phyloP scores from a whole-genome alignment of 805 yeast species.

The Ogataea methylovora region DNA sequence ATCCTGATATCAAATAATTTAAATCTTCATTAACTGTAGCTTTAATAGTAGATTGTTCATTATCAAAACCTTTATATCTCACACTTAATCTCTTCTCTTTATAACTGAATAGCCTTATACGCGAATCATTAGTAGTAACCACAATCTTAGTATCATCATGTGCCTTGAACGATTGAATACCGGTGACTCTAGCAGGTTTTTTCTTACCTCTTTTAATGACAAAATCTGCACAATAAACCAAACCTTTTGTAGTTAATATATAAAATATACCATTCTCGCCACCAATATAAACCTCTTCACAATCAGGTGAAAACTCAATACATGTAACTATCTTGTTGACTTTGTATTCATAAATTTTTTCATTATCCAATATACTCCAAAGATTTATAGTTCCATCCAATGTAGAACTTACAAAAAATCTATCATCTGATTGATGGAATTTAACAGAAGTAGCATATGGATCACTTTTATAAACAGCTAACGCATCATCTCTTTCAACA shows the following conservation, averaged over 20 bases:
- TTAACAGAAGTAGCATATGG: conserved; percentile 76
- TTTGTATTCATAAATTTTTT: conserved; percentile 52
- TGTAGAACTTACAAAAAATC: conserved; percentile 80
- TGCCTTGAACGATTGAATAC: conserved; percentile 45
- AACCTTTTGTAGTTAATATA: conserved; percentile 55
- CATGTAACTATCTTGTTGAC: conserved; percentile 70
- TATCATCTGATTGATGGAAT: conserved; percentile 80
- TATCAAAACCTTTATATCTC: conserved; percentile 66
- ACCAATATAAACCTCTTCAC: conserved; percentile 59
- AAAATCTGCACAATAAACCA: conserved; percentile 38
- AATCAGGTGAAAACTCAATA: conserved; percentile 59
- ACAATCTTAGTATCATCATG: conserved; percentile 28
- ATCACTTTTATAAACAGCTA: conserved; percentile 61
- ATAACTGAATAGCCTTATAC: conserved; percentile 58
- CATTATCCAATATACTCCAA: conserved; percentile 80
- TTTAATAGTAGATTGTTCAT: conserved; percentile 61
- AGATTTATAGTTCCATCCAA: conserved; percentile 66
- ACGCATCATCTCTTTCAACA: conserved; percentile 53
- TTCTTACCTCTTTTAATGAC: conserved; percentile 36
- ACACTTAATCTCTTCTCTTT: conserved; percentile 48
- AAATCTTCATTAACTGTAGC: conserved; percentile 58
- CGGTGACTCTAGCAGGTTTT: conserved; percentile 64
- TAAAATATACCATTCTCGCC: conserved; percentile 69
- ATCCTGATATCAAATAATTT: conserved; percentile 60
- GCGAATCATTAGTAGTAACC: conserved; percentile 78